phyloP scores from a whole-genome alignment of 306 rosid species.

The Trifolium repens region DNA sequence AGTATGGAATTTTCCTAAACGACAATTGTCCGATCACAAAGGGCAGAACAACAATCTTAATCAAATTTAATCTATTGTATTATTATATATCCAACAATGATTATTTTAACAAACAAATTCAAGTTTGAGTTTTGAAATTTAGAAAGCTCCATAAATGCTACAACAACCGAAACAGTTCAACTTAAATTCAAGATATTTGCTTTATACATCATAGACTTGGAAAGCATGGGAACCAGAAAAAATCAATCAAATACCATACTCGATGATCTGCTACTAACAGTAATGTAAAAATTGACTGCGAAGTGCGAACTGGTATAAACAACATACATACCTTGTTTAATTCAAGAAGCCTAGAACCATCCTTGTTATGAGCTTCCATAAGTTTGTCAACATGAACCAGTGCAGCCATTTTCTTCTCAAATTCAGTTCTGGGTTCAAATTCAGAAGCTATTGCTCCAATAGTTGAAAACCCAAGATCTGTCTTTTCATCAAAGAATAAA shows the following conservation, averaged over 20 bases:
- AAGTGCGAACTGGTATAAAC: background rate
- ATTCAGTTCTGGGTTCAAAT: conserved; percentile 83
- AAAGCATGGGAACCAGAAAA: conserved; percentile 6
- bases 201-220: conserved; percentile 18
- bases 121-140: conserved; percentile 21
- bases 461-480: conserved; percentile 73
- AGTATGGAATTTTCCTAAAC: conserved; percentile 15
- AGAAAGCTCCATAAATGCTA: conserved; percentile 12
- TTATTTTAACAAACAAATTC: conserved; percentile 19
- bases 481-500: conserved; percentile 63
- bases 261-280: background rate
- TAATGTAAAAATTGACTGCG: conserved; percentile 6
- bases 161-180: background rate
- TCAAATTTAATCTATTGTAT: conserved; percentile 7
- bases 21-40: background rate
- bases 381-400: conserved; percentile 58
- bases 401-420: conserved; percentile 87
- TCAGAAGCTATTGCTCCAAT: conserved; percentile 92
- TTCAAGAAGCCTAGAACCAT: conserved; percentile 88
- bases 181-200: conserved; percentile 13
- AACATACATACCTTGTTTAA: conserved; percentile 64
- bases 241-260: conserved; percentile 17
- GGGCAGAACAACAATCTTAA: background rate
- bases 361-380: conserved; percentile 79
- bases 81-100: background rate